phyloP scores from a whole-genome alignment of 2,329 filamentous ascomycete species.

The Geosmithia flava region DNA sequence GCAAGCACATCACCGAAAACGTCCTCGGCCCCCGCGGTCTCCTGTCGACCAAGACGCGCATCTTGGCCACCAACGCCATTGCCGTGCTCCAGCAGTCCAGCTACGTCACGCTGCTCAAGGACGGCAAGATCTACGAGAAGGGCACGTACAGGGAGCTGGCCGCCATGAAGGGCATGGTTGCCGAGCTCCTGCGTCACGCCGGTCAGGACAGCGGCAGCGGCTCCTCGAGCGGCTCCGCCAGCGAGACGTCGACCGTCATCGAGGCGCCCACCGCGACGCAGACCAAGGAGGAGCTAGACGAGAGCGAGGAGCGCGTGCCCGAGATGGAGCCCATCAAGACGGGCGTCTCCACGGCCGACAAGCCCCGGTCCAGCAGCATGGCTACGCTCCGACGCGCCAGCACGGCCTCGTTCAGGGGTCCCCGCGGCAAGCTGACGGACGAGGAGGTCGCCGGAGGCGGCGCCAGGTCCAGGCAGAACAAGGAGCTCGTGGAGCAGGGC shows the following conservation, averaged over 20 bases:
- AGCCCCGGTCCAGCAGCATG: slow-evolving; percentile 56
- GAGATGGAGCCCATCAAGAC: slow-evolving; percentile 64
- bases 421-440: slow-evolving; percentile 71
- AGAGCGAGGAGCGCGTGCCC: slow-evolving; percentile 66
- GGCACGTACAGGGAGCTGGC: slow-evolving; percentile 86
- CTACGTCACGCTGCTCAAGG: slow-evolving; percentile 73
- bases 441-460: slow-evolving; percentile 61
- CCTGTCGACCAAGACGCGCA: slow-evolving; percentile 73
- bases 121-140: slow-evolving; percentile 72
- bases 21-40: slow-evolving; percentile 80
- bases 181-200: slow-evolving; percentile 69
- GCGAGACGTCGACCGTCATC: slow-evolving; percentile 45
- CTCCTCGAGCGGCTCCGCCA: slow-evolving; percentile 31
- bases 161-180: slow-evolving; percentile 86
- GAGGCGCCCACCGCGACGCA: slow-evolving; percentile 30
- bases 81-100: slow-evolving; percentile 81
- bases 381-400: slow-evolving; percentile 80
- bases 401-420: slow-evolving; percentile 78
- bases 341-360: slow-evolving; percentile 21
- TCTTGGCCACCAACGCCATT: slow-evolving; percentile 92
- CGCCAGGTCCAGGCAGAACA: slow-evolving; percentile 70
- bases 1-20: slow-evolving; percentile 85
- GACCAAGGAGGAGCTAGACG: slow-evolving; percentile 57
- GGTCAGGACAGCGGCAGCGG: slow-evolving; percentile 39
- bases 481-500: slow-evolving; percentile 85